Conservation (phyloP, 2,329 filamentous ascomycete species). For the Microsporum audouinii region DNA sequence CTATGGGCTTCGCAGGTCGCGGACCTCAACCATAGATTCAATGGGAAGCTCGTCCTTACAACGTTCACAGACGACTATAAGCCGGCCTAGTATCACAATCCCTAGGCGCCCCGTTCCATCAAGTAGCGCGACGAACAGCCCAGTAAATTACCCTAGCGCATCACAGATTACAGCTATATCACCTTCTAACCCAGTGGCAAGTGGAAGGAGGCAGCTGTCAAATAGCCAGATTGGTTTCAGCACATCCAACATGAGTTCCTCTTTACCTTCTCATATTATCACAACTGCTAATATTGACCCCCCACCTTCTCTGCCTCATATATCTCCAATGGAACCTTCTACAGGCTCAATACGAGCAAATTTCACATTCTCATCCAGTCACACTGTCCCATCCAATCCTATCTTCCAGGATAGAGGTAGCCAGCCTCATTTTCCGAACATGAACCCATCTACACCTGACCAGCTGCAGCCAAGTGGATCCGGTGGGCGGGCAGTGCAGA, state of each 20-base stretch:
- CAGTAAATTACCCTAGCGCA: neutral
- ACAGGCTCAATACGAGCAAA: neutral
- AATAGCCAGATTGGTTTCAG: neutral
- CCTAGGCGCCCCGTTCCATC: neutral
- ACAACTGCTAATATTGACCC: neutral
- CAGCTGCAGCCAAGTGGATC: neutral
- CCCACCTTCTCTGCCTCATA: neutral
- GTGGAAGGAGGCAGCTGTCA: neutral
- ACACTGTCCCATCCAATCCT: neutral
- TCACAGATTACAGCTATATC: neutral
- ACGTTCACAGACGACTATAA: conserved; percentile 9
- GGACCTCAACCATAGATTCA: conserved; percentile 20
- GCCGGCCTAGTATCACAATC: conserved; percentile 3
- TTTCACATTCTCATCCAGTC: neutral
- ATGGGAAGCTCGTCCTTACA: conserved; percentile 12
- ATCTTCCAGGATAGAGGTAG: neutral
- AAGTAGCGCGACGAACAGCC: neutral
- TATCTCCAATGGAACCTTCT: neutral
- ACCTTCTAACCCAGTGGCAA: neutral
- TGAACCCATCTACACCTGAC: neutral
- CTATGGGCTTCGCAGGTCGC: conserved; percentile 11
- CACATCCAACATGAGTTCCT: neutral
- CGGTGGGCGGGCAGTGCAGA: neutral
- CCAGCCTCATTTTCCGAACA: neutral
- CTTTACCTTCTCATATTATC: neutral